Conservation (phyloP, 148 eudicot genomes). For the Drosera capensis region DNA sequence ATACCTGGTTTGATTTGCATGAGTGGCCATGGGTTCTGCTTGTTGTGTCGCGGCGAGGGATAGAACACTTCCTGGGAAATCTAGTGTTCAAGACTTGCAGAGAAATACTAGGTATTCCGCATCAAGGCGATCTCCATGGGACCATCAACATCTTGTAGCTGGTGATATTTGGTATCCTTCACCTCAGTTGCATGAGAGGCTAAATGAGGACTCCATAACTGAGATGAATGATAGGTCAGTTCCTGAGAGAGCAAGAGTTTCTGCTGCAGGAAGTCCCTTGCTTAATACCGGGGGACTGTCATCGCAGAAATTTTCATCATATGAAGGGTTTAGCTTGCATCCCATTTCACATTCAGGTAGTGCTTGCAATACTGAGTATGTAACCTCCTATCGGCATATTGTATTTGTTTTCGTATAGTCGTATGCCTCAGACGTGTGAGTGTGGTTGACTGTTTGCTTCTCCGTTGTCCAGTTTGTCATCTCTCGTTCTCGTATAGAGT, state of each 20-base stretch:
- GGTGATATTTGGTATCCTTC: slow-evolving; percentile 10
- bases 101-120: slow-evolving; percentile 28
- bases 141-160: slow-evolving; percentile 29
- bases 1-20: background rate
- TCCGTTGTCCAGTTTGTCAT: too few relatives aligned
- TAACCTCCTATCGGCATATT: background rate
- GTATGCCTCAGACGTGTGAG: too few relatives aligned
- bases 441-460: too few relatives aligned
- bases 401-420: background rate
- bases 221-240: background rate
- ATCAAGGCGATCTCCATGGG: slow-evolving; percentile 40
- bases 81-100: slow-evolving; percentile 16
- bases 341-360: background rate
- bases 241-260: background rate
- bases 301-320: background rate
- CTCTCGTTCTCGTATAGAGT: too few relatives aligned
- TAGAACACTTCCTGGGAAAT: slow-evolving; percentile 16
- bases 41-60: slow-evolving; percentile 42
- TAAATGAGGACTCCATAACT: background rate
- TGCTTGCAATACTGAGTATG: background rate
- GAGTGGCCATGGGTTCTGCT: slow-evolving; percentile 28
- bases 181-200: background rate
- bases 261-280: background rate
- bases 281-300: background rate
- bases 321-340: background rate